Evolutionary conservation across 164 flowering plant genomes (phyloP), one percentile per base, ranked within the genome.

Genomic region (Taxillus chinensis): DNA sequence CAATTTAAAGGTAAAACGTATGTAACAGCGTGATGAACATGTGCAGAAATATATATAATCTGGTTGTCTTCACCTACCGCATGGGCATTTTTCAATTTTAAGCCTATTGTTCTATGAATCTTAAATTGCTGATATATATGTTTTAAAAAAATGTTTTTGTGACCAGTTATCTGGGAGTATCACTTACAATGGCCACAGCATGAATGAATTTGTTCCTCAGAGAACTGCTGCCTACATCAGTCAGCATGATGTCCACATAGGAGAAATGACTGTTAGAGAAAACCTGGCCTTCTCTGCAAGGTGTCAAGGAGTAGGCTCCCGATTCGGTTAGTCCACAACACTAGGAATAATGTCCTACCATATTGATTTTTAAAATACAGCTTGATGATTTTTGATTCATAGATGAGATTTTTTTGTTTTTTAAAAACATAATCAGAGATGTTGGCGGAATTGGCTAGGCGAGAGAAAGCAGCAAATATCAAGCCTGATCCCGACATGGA

Each of bases 401-500:
- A 14, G 4, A 11, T 48, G 9, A 8, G 51, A 48, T 48, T 7
- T 8, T 11, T 8, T 7, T 48, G 4, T 48, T 8, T 48, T 14
- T 27, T 27, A 27, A 27, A 27, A 27, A 27, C 12, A 48, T 45
- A 51, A 63, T 55, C 73, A 82, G 84, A 82, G 13, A 76, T 78
- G 81, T 59, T 82, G 41, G 59, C 74, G 3, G 86, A 82, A 64
- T 49, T 82, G 59, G 62, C 78, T 39, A 78, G 84, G 61, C 77
- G 83, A 64, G 88, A 81, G 68, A 79, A 78, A 64, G 78, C 63
- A 15, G 77, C 81, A 38, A 76, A 73, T 56, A 79, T 83, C 37
- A 79, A 74, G 62, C 85, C 88, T 15, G 82, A 83, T 73, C 88
- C 81, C 43, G 83, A 83, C 65, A 39, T 83, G 39, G 88, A 81